Evolutionary conservation across 2,329 filamentous ascomycete species (phyloP).

Genomic region (Neophaeococcomyces mojaviensis): DNA sequence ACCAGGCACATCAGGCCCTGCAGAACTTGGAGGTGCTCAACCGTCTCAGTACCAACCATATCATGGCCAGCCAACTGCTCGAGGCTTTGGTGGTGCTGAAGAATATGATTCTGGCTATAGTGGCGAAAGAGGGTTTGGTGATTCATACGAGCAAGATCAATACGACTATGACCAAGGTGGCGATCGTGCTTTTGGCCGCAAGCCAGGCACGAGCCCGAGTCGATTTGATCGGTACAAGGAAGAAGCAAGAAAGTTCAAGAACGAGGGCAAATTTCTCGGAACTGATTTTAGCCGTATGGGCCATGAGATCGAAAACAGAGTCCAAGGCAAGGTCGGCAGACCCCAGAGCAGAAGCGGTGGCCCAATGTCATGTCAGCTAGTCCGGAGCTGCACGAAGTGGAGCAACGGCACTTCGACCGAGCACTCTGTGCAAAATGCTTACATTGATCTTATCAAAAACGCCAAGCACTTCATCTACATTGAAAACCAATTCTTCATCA

Average conservation of each 20-base stretch:
- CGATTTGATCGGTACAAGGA: slow-evolving; percentile 26
- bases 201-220: slow-evolving; percentile 27
- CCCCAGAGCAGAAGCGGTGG: slow-evolving; percentile 14
- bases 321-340: slow-evolving; percentile 26
- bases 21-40: slow-evolving; percentile 14
- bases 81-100: slow-evolving; percentile 13
- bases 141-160: background rate
- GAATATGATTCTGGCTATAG: slow-evolving; percentile 12
- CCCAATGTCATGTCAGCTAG: slow-evolving; percentile 29
- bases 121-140: slow-evolving; percentile 37
- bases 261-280: slow-evolving; percentile 24
- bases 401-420: slow-evolving; percentile 53
- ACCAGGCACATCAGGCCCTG: slow-evolving; percentile 12
- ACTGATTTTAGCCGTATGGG: slow-evolving; percentile 33
- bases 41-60: slow-evolving; percentile 14
- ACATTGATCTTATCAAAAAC: slow-evolving; percentile 62
- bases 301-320: slow-evolving; percentile 32
- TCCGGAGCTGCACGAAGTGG: slow-evolving; percentile 48
- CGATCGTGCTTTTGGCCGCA: slow-evolving; percentile 14
- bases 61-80: slow-evolving; percentile 12
- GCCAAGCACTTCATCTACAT: slow-evolving; percentile 71
- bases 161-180: slow-evolving; percentile 32
- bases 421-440: slow-evolving; percentile 82
- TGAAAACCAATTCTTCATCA: slow-evolving; percentile 86
- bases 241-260: slow-evolving; percentile 15